Evolutionary conservation across 495 filamentous ascomycete genomes (phyloP).

Genomic region (Aspergillus haitiensis): DNA sequence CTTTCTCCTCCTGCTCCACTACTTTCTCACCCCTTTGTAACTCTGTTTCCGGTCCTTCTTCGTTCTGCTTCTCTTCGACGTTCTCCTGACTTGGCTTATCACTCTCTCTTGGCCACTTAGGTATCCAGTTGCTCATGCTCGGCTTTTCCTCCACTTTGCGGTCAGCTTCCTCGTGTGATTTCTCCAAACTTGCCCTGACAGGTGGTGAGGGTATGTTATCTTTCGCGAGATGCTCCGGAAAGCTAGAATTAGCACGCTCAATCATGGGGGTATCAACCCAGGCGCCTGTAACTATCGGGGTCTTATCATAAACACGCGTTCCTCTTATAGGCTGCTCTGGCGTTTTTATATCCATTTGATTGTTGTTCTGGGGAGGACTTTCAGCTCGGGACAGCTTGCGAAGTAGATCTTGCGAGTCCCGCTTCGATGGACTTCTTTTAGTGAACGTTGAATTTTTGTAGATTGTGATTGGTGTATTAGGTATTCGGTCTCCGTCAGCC

Average conservation of each 20-base stretch:
- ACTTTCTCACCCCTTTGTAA: conserved; percentile 11
- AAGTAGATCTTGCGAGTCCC: conserved; percentile 67
- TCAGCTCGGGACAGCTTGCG: conserved; percentile 62
- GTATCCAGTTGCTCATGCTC: not conserved
- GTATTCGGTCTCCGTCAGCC: conserved; percentile 41
- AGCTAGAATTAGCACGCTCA: conserved; percentile 30
- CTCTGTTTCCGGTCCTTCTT: not conserved
- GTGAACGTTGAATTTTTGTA: conserved; percentile 44
- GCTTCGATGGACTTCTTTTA: conserved; percentile 38
- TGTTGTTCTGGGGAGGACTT: conserved; percentile 41
- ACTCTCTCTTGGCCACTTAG: not conserved
- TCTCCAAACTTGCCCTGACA: not conserved
- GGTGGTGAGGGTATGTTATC: conserved; percentile 25
- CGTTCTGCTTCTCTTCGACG: conserved; percentile 4
- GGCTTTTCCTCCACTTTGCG: not conserved
- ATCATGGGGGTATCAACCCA: conserved; percentile 57
- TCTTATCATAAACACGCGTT: conserved; percentile 44
- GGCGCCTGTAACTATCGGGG: conserved; percentile 50
- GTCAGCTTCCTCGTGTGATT: conserved; percentile 1
- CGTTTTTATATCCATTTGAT: conserved; percentile 19
- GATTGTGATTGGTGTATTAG: conserved; percentile 56
- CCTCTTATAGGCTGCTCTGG: conserved; percentile 45
- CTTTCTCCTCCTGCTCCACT: conserved; percentile 6
- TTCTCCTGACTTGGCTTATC: not conserved
- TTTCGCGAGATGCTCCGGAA: conserved; percentile 35